Percentiles rank a stretch among this genome's conserved stretches.
phyloP scores from a whole-genome alignment of 257 asterid species.

The Ehretia macrophylla region DNA sequence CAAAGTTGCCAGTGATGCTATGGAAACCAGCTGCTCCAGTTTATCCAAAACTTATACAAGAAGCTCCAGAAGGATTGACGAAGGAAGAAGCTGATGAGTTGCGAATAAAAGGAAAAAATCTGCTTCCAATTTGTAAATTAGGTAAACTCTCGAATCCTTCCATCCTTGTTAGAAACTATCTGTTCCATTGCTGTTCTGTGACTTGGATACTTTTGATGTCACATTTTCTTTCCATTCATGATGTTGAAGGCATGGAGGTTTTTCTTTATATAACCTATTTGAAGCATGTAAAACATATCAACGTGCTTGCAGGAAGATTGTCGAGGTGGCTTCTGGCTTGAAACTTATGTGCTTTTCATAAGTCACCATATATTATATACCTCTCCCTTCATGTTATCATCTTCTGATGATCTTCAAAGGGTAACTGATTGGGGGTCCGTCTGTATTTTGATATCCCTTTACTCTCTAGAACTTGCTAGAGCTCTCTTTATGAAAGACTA shows the following conservation, averaged over 20 bases:
- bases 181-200: neutral
- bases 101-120: conserved; percentile 60
- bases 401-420: too few species aligned
- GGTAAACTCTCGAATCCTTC: conserved; percentile 31
- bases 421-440: too few species aligned
- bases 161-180: neutral
- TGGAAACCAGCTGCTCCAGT: conserved; percentile 99
- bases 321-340: too few species aligned
- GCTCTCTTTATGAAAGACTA: too few species aligned
- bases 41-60: conserved; percentile 97
- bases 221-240: neutral
- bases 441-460: too few species aligned
- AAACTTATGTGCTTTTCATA: too few species aligned
- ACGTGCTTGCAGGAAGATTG: too few species aligned
- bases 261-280: too few species aligned
- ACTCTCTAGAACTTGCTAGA: too few species aligned
- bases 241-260: neutral
- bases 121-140: conserved; percentile 81
- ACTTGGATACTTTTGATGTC: neutral
- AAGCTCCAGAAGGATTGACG: conserved; percentile 89
- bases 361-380: too few species aligned
- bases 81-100: conserved; percentile 79
- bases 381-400: too few species aligned
- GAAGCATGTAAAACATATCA: too few species aligned
- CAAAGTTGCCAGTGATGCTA: conserved; percentile 80